Evolutionary conservation across 768 basidiomycete genomes (phyloP).

Genomic region (Amanita phalloides): DNA sequence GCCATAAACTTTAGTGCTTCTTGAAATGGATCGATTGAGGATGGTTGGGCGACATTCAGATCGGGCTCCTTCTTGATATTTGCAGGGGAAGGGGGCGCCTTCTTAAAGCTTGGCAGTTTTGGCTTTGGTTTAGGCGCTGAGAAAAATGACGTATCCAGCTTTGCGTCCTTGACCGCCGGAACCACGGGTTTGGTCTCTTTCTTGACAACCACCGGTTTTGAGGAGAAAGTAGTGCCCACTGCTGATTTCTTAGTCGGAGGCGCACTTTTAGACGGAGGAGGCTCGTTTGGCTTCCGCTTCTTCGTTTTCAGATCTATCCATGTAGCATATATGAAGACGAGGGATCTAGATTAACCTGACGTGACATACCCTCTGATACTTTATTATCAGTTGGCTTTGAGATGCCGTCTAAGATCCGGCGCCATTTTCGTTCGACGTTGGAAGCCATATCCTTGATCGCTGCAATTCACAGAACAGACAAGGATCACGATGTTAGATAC

Average conservation of each 20-base stretch:
- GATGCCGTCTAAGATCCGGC: conserved; percentile 35
- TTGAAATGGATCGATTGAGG: conserved; percentile 71
- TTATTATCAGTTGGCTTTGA: conserved; percentile 34
- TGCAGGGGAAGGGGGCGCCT: conserved; percentile 36
- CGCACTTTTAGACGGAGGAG: conserved; percentile 30
- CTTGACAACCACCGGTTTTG: conserved; percentile 39
- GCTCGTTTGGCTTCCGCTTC: conserved; percentile 65
- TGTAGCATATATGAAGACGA: conserved; percentile 15
- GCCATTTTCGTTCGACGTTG: conserved; percentile 81
- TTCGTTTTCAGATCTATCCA: conserved; percentile 45
- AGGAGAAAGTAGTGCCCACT: conserved; percentile 30
- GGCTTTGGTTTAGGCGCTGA: conserved; percentile 79
- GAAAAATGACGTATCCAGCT: conserved; percentile 83
- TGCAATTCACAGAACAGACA: conserved; percentile 34
- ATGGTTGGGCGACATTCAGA: conserved; percentile 61
- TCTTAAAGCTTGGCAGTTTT: conserved; percentile 81
- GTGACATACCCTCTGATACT: conserved; percentile 63
- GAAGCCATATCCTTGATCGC: conserved; percentile 92
- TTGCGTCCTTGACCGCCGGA: conserved; percentile 53
- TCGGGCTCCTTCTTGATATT: conserved; percentile 42
- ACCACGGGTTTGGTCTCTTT: conserved; percentile 34
- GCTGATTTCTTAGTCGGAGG: conserved; percentile 63
- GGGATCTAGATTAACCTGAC: conserved; percentile 27
- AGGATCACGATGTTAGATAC: conserved; percentile 60
- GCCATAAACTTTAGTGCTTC: conserved; percentile 72